A percentile compares a stretch with the other conserved stretches of the same genome.
Evolutionary conservation across 257 asterid species (phyloP).

Genomic region (Pogostemon cablin): DNA sequence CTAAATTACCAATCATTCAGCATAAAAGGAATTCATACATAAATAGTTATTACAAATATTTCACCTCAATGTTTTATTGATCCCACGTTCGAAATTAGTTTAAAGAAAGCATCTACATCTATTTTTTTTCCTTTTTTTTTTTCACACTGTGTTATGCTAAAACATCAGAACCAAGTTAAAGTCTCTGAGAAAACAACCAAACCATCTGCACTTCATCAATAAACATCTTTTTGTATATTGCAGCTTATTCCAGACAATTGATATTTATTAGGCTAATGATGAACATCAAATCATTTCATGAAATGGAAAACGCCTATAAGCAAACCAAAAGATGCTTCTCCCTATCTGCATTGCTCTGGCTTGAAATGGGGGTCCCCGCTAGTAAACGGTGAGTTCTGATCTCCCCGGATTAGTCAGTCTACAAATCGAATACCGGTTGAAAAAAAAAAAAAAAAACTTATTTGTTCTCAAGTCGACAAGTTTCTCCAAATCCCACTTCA

Average conservation of each 20-base stretch:
- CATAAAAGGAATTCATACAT: neutral
- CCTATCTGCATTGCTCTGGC: neutral
- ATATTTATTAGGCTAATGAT: neutral
- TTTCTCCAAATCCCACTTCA: neutral
- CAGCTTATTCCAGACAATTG: neutral
- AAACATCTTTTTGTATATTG: neutral
- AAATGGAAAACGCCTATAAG: neutral
- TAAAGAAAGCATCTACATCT: too few species aligned
- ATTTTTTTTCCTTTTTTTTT: neutral
- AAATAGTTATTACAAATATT: neutral
- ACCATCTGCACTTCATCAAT: neutral
- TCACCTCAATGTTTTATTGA: neutral
- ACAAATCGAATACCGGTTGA: too few species aligned
- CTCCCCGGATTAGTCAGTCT: too few species aligned
- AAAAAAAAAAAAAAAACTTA: neutral
- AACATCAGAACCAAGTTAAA: constrained; percentile 3
- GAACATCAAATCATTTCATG: constrained; percentile 13
- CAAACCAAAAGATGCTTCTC: neutral
- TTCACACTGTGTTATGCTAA: neutral
- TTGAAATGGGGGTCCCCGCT: too few species aligned
- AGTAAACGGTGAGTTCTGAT: too few species aligned
- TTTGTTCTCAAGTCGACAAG: neutral
- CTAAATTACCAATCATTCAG: neutral
- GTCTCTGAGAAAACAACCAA: constrained; percentile 8
- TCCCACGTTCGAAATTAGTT: neutral